Evolutionary conservation across 1,284 basidiomycete species (phyloP), one percentile per base, ranked within the genome.

Genomic region (Malassezia arunalokei): DNA sequence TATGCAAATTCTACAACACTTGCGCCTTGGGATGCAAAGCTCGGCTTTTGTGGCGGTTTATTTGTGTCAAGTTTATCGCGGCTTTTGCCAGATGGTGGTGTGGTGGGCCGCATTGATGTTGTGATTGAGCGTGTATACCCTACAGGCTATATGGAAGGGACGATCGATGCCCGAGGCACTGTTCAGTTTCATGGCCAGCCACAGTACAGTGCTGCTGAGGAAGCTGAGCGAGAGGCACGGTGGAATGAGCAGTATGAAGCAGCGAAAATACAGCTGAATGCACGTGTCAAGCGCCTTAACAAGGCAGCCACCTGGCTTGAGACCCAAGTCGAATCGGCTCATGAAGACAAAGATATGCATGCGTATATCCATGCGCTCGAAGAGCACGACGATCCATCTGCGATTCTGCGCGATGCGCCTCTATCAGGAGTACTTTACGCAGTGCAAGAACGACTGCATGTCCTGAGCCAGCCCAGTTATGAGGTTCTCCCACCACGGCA

Each of bases 1-100:
- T 78, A 78, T 3, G 89, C 86, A 1, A 98, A 98, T 73, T 85
- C 85, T 0, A 83, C 85, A 0, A 83, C 85, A 60, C 77, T 92
- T 33, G 86, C 84, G 1, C 79, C 80, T 0, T 98, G 92, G 92
- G 81, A 95, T 66, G 78, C 83, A 2, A 85, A 83, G 57, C 79
- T 98, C 1, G 92, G 92, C 3, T 86, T 87, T 62, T 78, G 79
- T 50, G 30, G 47, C 28, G 73, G 75, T 2, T 80, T 80, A 1
- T 86, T 81, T 64, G 76, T 88, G 28, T 81, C 87, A 0, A 85
- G 84, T 1, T 73, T 96, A 54, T 80, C 83, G 47, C 87, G 85
- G 61, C 75, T 98, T 43, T 83, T 83, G 0, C 73, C 82, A 0
- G 87, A 92, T 60, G 92, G 92, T 0, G 94, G 92, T 0, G 54